phyloP scores from a whole-genome alignment of 2,329 filamentous ascomycete species.

The Dactylellina sp. region DNA sequence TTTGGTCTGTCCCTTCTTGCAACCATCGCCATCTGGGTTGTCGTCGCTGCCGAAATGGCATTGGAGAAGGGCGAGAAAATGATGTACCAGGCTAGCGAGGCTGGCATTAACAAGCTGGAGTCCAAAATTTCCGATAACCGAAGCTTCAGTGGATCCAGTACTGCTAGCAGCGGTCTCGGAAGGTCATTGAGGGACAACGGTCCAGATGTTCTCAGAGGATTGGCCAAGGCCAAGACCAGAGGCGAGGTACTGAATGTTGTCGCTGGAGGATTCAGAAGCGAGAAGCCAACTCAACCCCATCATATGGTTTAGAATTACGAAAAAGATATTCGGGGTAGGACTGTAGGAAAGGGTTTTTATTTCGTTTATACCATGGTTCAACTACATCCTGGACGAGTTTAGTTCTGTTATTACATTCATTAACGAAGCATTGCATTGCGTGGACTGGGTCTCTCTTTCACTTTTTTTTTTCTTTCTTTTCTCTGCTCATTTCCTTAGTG shows the following conservation, averaged over 20 bases:
- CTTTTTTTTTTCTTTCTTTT: conserved; percentile 36
- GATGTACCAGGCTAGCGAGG: conserved; percentile 49
- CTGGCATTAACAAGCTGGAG: conserved; percentile 46
- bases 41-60: conserved; percentile 59
- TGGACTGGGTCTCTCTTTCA: conserved; percentile 53
- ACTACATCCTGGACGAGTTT: conserved; percentile 20
- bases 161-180: conserved; percentile 44
- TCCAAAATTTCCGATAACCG: conserved; percentile 28
- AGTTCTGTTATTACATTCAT: conserved; percentile 30
- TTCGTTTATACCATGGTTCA: conserved; percentile 21
- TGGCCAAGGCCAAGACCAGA: conserved; percentile 56
- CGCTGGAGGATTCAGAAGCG: conserved; percentile 28
- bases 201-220: conserved; percentile 40
- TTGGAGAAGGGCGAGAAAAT: conserved; percentile 58
- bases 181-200: conserved; percentile 42
- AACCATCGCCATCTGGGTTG: conserved; percentile 54
- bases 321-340: not conserved
- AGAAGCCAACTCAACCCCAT: conserved; percentile 37
- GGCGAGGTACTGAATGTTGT: conserved; percentile 39
- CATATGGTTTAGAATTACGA: conserved; percentile 25
- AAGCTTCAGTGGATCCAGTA: conserved; percentile 26
- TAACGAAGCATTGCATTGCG: conserved; percentile 56
- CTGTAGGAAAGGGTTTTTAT: conserved; percentile 11
- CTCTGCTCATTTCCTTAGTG: conserved; percentile 15
- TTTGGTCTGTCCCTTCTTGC: conserved; percentile 58